Conservation (phyloP, 2,329 filamentous ascomycete genomes). For the Periconia macrospinosa region DNA sequence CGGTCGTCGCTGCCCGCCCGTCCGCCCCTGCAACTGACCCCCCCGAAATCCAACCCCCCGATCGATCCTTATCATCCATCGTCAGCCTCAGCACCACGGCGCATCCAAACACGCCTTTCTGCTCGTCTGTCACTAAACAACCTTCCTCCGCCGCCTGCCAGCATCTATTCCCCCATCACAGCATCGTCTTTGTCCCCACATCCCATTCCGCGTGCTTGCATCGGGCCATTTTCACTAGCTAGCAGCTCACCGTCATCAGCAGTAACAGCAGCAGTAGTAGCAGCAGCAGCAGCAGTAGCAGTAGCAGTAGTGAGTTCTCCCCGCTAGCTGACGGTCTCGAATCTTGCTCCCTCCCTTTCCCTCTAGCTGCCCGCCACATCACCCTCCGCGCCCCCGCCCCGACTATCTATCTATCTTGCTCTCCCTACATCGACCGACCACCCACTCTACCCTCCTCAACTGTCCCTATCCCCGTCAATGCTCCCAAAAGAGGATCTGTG, state of each 20-base stretch:
- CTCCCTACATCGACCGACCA: not conserved
- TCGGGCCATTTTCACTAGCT: constrained; percentile 23
- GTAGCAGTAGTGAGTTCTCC: constrained; percentile 2
- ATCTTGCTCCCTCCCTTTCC: not conserved
- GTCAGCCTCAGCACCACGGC: constrained; percentile 1
- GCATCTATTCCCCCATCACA: constrained; percentile 28
- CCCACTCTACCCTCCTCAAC: constrained; percentile 1
- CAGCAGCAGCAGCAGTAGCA: not conserved
- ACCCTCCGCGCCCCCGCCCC: not conserved
- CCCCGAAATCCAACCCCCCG: constrained; percentile 5
- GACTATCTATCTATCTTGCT: constrained; percentile 1
- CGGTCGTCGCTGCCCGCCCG: constrained; percentile 17
- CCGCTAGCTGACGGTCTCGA: constrained; percentile 7
- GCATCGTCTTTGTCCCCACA: constrained; percentile 29
- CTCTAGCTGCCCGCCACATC: too few species aligned
- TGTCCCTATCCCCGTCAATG: constrained; percentile 1
- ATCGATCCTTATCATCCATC: constrained; percentile 39
- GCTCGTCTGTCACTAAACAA: constrained; percentile 22
- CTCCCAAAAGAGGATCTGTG: not conserved
- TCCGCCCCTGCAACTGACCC: constrained; percentile 27
- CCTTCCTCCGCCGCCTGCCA: constrained; percentile 28
- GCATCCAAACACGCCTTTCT: constrained; percentile 2
- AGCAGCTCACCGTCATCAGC: constrained; percentile 21
- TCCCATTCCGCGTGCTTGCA: constrained; percentile 9
- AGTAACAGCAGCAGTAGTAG: not conserved